phyloP scores from a whole-genome alignment of 768 basidiomycete species.

The Suillus clintonianus region DNA sequence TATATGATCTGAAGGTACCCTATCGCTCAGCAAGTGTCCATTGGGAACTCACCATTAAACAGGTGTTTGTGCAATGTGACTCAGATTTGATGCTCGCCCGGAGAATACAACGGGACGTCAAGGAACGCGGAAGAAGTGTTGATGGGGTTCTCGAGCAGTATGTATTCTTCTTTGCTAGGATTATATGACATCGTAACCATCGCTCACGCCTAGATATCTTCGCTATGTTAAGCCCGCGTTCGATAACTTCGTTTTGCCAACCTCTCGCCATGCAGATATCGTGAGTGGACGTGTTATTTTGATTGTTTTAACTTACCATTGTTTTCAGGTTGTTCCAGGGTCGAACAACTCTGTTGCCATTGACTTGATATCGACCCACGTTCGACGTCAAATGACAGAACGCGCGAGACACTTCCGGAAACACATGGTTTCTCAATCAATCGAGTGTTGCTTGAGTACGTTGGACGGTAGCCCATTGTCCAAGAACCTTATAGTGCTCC shows the following conservation, averaged over 20 bases:
- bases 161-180: constrained; percentile 19
- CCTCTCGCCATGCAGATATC: constrained; percentile 86
- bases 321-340: constrained; percentile 90
- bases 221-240: constrained; percentile 94
- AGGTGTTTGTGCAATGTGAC: constrained; percentile 92
- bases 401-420: constrained; percentile 73
- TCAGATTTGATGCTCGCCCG: constrained; percentile 97
- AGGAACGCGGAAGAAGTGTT: constrained; percentile 84
- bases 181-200: not conserved
- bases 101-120: constrained; percentile 83
- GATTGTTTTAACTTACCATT: not conserved
- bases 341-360: constrained; percentile 88
- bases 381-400: constrained; percentile 80
- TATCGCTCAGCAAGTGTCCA: not conserved
- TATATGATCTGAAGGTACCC: constrained; percentile 90
- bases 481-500: constrained; percentile 63
- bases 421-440: constrained; percentile 60
- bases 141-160: constrained; percentile 90
- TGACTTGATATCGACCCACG: constrained; percentile 90
- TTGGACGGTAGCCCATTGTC: constrained; percentile 44
- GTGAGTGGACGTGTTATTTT: constrained; percentile 38
- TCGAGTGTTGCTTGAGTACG: constrained; percentile 36
- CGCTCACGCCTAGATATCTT: constrained; percentile 62
- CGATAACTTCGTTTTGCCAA: constrained; percentile 91
- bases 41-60: not conserved